A percentile compares a stretch with the other conserved stretches of the same genome.
Conservation (phyloP, 345 rosid genomes). For the Salix arbutifolia region DNA sequence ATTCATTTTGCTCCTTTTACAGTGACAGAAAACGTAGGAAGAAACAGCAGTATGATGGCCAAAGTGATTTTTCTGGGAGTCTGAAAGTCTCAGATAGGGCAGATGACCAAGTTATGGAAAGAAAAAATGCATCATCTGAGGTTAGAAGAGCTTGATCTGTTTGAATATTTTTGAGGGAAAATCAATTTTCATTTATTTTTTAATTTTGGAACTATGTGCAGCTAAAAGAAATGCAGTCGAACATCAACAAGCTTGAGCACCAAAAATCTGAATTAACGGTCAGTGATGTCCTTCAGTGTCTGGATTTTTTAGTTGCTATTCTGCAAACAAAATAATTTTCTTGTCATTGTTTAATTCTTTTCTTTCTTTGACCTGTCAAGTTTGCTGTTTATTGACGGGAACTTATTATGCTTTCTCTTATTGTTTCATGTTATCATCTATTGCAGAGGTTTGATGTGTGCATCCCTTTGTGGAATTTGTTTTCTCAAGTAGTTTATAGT, state of each 20-base stretch:
- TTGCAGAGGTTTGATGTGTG: background rate
- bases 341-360: background rate
- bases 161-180: background rate
- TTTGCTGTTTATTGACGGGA: background rate
- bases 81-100: conserved; percentile 43
- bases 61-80: conserved; percentile 54
- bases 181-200: background rate
- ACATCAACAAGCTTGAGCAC: conserved; percentile 45
- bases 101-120: conserved; percentile 45
- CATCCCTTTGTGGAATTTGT: background rate
- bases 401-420: background rate
- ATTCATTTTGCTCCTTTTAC: conserved; percentile 10
- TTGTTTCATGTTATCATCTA: background rate
- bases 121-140: conserved; percentile 45
- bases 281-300: background rate
- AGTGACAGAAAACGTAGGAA: conserved; percentile 55
- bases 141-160: conserved; percentile 37
- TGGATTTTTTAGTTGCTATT: background rate
- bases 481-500: background rate
- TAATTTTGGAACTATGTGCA: conserved; percentile 32
- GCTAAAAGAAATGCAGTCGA: conserved; percentile 57
- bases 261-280: conserved; percentile 59
- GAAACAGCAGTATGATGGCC: conserved; percentile 46
- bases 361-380: background rate
- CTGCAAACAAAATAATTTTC: background rate